Evolutionary conservation across 805 yeast species (phyloP).

Genomic region (Ogataea glucozyma): DNA sequence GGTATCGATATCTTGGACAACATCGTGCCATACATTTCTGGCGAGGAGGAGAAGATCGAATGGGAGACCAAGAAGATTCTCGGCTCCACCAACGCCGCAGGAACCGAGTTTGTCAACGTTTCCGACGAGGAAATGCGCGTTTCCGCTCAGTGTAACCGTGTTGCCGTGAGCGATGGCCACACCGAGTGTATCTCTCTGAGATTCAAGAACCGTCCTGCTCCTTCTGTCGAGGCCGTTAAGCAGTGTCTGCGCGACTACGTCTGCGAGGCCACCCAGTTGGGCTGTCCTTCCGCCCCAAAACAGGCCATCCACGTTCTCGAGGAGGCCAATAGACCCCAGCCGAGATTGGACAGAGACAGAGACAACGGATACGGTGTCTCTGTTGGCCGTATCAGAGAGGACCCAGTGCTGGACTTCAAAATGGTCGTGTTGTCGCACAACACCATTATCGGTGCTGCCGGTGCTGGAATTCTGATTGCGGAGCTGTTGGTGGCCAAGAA

Average conservation of each 20-base stretch:
- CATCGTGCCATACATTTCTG: slow-evolving; percentile 90
- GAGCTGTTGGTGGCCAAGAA: slow-evolving; percentile 81
- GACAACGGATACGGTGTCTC: slow-evolving; percentile 92
- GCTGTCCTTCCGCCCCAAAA: slow-evolving; percentile 91
- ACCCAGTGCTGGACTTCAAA: slow-evolving; percentile 89
- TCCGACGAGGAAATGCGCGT: slow-evolving; percentile 75
- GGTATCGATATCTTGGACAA: slow-evolving; percentile 95
- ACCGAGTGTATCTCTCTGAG: slow-evolving; percentile 90
- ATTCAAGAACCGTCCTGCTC: slow-evolving; percentile 81
- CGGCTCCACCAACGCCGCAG: slow-evolving; percentile 58
- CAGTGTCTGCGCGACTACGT: slow-evolving; percentile 66
- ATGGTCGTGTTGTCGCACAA: slow-evolving; percentile 98
- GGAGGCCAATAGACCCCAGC: slow-evolving; percentile 93
- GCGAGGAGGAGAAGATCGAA: slow-evolving; percentile 98
- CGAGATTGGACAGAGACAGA: slow-evolving; percentile 94
- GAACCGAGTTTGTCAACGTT: slow-evolving; percentile 56
- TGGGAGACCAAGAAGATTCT: slow-evolving; percentile 97
- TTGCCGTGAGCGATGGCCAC: slow-evolving; percentile 97
- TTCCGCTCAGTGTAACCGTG: slow-evolving; percentile 95
- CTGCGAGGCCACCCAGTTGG: slow-evolving; percentile 78
- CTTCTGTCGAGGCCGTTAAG: slow-evolving; percentile 80
- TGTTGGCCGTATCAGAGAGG: slow-evolving; percentile 92
- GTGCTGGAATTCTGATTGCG: slow-evolving; percentile 94
- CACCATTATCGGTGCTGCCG: slow-evolving; percentile 98
- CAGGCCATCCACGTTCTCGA: slow-evolving; percentile 90